Evolutionary conservation across 306 rosid genomes (phyloP).

Genomic region (Dryas drummondii): DNA sequence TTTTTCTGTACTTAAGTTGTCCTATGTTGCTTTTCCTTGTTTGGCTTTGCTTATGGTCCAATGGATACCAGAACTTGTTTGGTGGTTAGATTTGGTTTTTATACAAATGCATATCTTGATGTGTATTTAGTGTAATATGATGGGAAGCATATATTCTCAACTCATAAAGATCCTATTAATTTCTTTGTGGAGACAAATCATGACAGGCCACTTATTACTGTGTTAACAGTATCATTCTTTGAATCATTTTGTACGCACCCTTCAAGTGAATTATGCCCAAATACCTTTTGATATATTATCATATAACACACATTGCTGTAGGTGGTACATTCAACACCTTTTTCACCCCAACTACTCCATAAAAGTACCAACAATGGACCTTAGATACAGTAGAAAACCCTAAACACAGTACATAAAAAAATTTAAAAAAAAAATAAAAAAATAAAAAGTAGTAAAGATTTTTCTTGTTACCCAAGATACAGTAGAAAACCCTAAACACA

Average conservation of each 20-base stretch:
- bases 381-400: no score
- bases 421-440: no score
- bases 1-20: conserved; percentile 4
- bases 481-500: no score
- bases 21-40: neutral
- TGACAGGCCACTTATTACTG: conserved; percentile 10
- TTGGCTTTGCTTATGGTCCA: neutral
- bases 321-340: no score
- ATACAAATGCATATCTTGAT: neutral
- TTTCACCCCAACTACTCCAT: no score
- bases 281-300: no score
- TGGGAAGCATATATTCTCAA: conserved; percentile 8
- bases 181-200: conserved; percentile 18
- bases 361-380: neutral
- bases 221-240: neutral
- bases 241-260: no score
- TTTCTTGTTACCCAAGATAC: no score
- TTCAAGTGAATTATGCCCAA: no score
- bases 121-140: neutral
- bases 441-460: no score
- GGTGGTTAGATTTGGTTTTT: neutral
- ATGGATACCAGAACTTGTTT: neutral
- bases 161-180: neutral
- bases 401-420: no score
- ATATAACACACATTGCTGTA: no score